phyloP scores from a whole-genome alignment of 2,329 filamentous ascomycete species.

The Emergomyces orientalis region DNA sequence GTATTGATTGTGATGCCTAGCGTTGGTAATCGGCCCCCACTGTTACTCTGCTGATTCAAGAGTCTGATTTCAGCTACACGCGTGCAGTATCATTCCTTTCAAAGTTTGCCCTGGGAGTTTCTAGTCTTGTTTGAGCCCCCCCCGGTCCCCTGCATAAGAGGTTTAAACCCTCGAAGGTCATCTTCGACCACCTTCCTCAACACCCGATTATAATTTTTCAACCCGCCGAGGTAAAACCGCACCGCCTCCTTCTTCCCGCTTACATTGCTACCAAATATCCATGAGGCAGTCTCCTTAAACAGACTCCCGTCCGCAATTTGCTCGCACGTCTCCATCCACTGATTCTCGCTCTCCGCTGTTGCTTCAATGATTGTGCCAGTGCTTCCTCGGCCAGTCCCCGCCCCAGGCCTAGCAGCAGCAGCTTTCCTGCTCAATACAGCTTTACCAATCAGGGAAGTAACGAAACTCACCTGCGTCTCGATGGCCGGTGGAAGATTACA shows the following conservation, averaged over 20 bases:
- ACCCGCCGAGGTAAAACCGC: slow-evolving; percentile 9
- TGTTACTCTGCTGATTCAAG: no score
- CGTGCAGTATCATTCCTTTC: no score
- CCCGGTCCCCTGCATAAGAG: not conserved
- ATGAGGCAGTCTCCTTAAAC: slow-evolving; percentile 9
- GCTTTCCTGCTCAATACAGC: not conserved
- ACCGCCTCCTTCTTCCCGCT: slow-evolving; percentile 9
- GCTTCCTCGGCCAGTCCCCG: not conserved
- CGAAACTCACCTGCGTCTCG: not conserved
- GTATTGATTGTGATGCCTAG: no score
- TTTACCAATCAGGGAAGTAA: not conserved
- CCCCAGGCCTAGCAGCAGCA: not conserved
- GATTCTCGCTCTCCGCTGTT: slow-evolving; percentile 9
- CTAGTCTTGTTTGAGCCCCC: not conserved
- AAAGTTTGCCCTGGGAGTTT: not conserved
- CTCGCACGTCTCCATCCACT: slow-evolving; percentile 6
- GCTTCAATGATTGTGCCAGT: slow-evolving; percentile 7
- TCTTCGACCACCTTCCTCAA: not conserved
- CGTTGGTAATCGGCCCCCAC: no score
- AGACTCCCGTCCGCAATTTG: slow-evolving; percentile 6
- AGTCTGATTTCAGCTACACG: no score
- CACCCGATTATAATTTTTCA: not conserved
- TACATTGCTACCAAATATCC: slow-evolving; percentile 11
- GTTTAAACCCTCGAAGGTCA: not conserved
- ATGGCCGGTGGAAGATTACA: not conserved